phyloP scores from a whole-genome alignment of 441 rosid genomes.

The Pelargonium fulgidum region DNA sequence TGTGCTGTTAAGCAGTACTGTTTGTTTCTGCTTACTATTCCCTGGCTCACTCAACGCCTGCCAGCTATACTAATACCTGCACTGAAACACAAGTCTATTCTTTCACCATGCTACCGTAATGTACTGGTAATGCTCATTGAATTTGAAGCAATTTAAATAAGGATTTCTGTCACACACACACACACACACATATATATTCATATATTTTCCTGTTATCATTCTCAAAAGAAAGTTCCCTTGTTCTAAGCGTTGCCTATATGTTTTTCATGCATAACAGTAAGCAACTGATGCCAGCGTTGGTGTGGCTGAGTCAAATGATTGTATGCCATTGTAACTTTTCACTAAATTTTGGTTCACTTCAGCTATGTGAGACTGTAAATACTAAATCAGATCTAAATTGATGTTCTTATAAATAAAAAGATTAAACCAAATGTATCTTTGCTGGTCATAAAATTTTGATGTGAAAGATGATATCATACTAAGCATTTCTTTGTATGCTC shows the following conservation, averaged over 20 bases:
- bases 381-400: background rate
- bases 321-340: background rate
- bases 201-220: background rate
- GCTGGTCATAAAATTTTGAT: background rate
- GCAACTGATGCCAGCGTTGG: background rate
- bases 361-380: background rate
- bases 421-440: background rate
- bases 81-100: constrained; percentile 69
- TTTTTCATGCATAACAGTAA: background rate
- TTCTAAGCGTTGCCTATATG: background rate
- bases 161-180: background rate
- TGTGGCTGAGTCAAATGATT: background rate
- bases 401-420: background rate
- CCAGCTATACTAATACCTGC: constrained; percentile 80
- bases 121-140: constrained; percentile 59
- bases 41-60: constrained; percentile 61
- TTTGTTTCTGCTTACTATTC: constrained; percentile 61
- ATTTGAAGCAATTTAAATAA: constrained; percentile 20
- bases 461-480: background rate
- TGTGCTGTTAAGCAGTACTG: constrained; percentile 52
- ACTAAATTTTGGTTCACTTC: background rate
- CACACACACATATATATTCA: background rate
- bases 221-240: background rate
- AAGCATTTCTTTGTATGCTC: background rate
- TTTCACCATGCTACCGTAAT: constrained; percentile 58